Evolutionary conservation across 83 land plant species (phyloP), one percentile per base, ranked within the genome.

Genomic region (Isoetes engelmannii): DNA sequence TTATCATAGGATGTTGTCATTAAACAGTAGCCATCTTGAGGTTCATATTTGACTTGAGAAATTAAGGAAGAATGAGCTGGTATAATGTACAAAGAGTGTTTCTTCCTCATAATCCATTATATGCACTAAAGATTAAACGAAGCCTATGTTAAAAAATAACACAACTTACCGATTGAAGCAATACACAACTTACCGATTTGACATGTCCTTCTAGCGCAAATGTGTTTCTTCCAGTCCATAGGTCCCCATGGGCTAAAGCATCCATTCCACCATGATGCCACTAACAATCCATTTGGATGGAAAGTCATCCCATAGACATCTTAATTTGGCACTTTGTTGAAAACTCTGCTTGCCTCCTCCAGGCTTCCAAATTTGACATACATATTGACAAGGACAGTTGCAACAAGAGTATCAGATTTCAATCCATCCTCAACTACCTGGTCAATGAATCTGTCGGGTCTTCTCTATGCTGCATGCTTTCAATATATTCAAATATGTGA

Each of bases 151-250:
- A n/a, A n/a, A n/a, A n/a, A n/a, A n/a, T n/a, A n/a, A n/a, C n/a
- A n/a, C n/a, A n/a, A n/a, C n/a, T n/a, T n/a, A n/a, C n/a, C n/a
- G n/a, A n/a, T n/a, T n/a, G n/a, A n/a, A n/a, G n/a, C n/a, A 19
- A 19, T 59, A 18, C 17, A 9, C 7, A 15, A 67, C 92, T 85
- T 49, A 93, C 99, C 3, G 99, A 85, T 71, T 95, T 95, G 45
- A 95, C 89, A 81, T 95, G 99, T 64, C 99, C 99, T 80, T 95
- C 94, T 69, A 91, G 74, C 18, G 91, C 92, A 69, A 95, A 83
- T 60, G 92, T 81, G 67, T 97, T 95, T 78, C 89, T 84, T 61
- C 99, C 99, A 43, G 97, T 82, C 19, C 99, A 84, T 63, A 95
- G 79, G 63, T 95, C 97, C 99, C 99, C 94, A 44, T 94, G 89